Conservation (phyloP, 768 basidiomycete species). For the Dioszegia hungarica region DNA sequence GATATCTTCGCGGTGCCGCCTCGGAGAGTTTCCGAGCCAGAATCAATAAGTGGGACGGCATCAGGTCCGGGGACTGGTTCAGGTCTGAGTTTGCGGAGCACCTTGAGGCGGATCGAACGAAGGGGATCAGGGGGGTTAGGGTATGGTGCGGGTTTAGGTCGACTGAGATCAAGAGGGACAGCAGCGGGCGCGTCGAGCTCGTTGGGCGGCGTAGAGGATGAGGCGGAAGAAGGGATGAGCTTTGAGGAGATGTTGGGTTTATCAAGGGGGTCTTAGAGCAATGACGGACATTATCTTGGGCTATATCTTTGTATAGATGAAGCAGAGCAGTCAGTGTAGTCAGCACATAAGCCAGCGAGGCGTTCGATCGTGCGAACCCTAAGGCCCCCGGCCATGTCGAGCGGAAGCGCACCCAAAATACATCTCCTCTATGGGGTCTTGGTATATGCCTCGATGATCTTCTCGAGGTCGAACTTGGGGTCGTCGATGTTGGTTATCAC, state of each 20-base stretch:
- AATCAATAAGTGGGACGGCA: too few species aligned
- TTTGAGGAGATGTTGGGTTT: constrained; percentile 5
- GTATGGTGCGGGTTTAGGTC: neutral
- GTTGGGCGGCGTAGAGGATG: neutral
- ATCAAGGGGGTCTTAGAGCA: too few species aligned
- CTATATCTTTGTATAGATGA: neutral
- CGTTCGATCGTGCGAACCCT: too few species aligned
- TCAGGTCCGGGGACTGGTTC: too few species aligned
- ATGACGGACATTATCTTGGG: neutral
- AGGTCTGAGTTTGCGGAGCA: too few species aligned
- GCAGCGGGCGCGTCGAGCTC: too few species aligned
- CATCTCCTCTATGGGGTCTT: constrained; percentile 24
- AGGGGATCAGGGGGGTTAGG: too few species aligned
- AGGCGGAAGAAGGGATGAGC: neutral
- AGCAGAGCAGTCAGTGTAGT: neutral
- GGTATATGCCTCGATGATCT: constrained; percentile 54
- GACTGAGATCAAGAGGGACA: neutral
- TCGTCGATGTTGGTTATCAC: constrained; percentile 92
- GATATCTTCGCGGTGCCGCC: too few species aligned
- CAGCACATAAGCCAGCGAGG: neutral
- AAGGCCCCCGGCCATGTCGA: neutral
- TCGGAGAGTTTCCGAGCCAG: too few species aligned
- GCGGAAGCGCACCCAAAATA: neutral
- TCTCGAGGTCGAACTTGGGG: constrained; percentile 93
- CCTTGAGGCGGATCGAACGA: too few species aligned